Conservation (phyloP, 2,329 filamentous ascomycete genomes). For the Lachnellula arida region DNA sequence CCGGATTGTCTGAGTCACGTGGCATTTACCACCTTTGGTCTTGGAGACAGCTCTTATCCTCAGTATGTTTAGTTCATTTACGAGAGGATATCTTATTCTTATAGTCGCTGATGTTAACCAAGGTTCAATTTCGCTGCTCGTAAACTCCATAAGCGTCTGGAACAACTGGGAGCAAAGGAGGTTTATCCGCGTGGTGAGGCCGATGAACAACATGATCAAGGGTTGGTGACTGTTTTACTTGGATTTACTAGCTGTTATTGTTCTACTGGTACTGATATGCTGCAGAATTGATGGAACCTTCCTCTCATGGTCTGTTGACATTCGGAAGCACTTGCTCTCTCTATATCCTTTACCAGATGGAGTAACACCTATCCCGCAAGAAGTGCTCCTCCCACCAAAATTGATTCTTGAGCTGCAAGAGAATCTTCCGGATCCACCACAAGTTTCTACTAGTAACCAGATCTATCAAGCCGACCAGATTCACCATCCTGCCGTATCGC, state of each 20-base stretch:
- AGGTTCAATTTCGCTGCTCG: constrained; percentile 92
- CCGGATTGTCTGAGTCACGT: constrained; percentile 63
- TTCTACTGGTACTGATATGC: background rate
- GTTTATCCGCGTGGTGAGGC: constrained; percentile 78
- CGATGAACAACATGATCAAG: constrained; percentile 90
- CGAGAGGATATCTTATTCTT: background rate
- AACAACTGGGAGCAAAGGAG: constrained; percentile 75
- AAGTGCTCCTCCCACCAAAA: constrained; percentile 71
- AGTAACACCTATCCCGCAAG: constrained; percentile 65
- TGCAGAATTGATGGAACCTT: constrained; percentile 75
- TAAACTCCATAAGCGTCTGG: constrained; percentile 78
- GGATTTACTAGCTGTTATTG: background rate
- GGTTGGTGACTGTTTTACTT: constrained; percentile 48
- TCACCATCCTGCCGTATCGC: background rate
- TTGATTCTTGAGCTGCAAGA: constrained; percentile 40
- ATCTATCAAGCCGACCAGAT: background rate
- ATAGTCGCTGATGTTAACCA: constrained; percentile 2
- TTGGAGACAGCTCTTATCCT: constrained; percentile 91
- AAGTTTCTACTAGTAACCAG: too few relatives aligned
- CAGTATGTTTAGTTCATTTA: constrained; percentile 58
- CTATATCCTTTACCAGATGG: constrained; percentile 65
- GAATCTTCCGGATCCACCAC: background rate
- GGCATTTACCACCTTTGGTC: constrained; percentile 78
- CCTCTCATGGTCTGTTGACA: constrained; percentile 66
- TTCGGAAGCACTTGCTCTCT: constrained; percentile 62